Percentiles rank a stretch among this genome's conserved stretches.
These are phyloP conservation scores for Monosporascus sp. DNA, from an alignment of 2,329 filamentous ascomycete genomes.

Conservation along the genomic window DNA sequence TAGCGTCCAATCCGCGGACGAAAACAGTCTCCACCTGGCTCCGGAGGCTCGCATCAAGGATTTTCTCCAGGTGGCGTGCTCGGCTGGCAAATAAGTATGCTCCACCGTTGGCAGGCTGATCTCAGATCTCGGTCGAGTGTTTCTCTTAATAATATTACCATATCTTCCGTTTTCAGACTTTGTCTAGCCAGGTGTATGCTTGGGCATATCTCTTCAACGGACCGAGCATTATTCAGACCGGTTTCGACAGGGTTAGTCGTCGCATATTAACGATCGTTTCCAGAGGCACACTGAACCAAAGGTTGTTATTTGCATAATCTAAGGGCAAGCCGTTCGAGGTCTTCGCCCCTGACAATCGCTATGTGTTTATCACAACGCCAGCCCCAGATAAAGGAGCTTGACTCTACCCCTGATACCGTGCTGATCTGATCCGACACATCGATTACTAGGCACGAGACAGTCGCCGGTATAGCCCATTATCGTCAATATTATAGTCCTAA, in stretches of 20 bases:
- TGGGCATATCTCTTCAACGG: background rate
- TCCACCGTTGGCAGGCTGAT: background rate
- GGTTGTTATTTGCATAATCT: background rate
- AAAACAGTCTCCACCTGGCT: background rate
- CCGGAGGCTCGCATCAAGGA: background rate
- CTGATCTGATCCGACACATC: background rate
- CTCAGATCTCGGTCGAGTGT: slow-evolving; percentile 3
- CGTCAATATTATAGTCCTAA: slow-evolving; percentile 1
- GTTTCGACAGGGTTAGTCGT: background rate
- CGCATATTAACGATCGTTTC: background rate
- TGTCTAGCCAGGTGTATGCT: background rate
- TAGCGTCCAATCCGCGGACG: background rate
- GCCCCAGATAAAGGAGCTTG: slow-evolving; percentile 14
- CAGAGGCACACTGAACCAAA: too few relatives aligned
- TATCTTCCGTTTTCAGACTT: too few relatives aligned
- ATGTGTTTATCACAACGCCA: slow-evolving; percentile 2
- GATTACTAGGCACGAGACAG: background rate
- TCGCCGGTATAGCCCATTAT: slow-evolving; percentile 6
- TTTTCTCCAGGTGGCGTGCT: too few relatives aligned
- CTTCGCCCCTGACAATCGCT: slow-evolving; percentile 4
- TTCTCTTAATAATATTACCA: too few relatives aligned
- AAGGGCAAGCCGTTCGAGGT: slow-evolving; percentile 1
- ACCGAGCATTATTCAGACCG: background rate
- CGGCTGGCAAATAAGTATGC: slow-evolving; percentile 5
- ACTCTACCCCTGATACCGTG: slow-evolving; percentile 5